Conservation (phyloP, 164 flowering plant species). For the Macadamia integrifolia region DNA sequence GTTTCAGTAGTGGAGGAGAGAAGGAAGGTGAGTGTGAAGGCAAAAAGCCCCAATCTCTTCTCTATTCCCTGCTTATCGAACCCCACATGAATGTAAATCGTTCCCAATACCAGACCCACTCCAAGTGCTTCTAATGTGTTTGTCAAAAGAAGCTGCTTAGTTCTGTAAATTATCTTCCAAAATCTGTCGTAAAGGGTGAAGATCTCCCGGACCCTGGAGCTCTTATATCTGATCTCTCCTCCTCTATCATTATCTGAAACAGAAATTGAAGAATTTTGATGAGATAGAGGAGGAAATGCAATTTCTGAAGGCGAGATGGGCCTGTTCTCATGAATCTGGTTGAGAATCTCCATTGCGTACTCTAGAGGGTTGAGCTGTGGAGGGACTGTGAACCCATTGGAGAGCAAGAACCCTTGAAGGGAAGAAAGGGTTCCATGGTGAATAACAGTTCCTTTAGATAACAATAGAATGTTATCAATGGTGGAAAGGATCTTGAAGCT, state of each 20-base stretch:
- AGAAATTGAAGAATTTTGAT: neutral
- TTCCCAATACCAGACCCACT: constrained; percentile 83
- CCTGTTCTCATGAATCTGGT: constrained; percentile 33
- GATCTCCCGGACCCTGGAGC: constrained; percentile 63
- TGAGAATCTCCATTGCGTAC: constrained; percentile 80
- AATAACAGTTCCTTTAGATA: constrained; percentile 66
- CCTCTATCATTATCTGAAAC: constrained; percentile 2
- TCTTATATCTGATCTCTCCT: constrained; percentile 36
- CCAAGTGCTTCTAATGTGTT: constrained; percentile 74
- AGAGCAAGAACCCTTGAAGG: constrained; percentile 36
- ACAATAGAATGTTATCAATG: constrained; percentile 56
- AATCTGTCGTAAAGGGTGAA: constrained; percentile 49
- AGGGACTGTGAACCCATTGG: constrained; percentile 66
- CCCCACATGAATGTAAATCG: constrained; percentile 78
- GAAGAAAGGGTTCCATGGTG: constrained; percentile 72
- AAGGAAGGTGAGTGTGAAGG: constrained; percentile 92
- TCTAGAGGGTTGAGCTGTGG: constrained; percentile 86
- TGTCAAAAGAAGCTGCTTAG: constrained; percentile 73
- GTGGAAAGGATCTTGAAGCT: constrained; percentile 73
- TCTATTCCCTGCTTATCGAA: constrained; percentile 61
- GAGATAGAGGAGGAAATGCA: neutral
- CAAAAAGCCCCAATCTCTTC: constrained; percentile 87
- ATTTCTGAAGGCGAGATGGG: constrained; percentile 6
- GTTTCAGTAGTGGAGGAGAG: constrained; percentile 94
- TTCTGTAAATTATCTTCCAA: constrained; percentile 85